phyloP scores from a whole-genome alignment of 768 basidiomycete species.

The Boletus coccyginus region DNA sequence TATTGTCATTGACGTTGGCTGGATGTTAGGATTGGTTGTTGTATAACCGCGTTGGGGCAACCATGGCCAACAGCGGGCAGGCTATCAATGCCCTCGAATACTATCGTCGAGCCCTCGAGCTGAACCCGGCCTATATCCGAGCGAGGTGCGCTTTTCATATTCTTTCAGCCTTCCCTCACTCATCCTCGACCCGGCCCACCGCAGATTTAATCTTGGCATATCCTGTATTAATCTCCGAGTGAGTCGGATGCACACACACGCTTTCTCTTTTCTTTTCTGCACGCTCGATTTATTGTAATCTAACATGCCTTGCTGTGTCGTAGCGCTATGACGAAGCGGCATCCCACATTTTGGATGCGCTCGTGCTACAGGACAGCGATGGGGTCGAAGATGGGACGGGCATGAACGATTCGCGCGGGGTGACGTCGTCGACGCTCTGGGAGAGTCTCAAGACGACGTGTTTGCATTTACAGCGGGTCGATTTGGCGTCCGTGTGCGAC shows the following conservation, averaged over 20 bases:
- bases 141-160: conserved; percentile 54
- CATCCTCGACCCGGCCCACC: not conserved
- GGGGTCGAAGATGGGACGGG: conserved; percentile 48
- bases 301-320: not conserved
- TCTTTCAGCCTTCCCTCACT: not conserved
- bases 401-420: conserved; percentile 56
- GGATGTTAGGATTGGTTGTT: conserved; percentile 77
- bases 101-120: conserved; percentile 80
- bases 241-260: conserved; percentile 18
- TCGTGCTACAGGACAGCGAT: conserved; percentile 86
- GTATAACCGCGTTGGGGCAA: conserved; percentile 93
- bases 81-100: conserved; percentile 82
- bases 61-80: conserved; percentile 84
- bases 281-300: not conserved
- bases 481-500: conserved; percentile 75
- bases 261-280: conserved; percentile 1
- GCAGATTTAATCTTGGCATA: conserved; percentile 92
- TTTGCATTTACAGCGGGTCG: conserved; percentile 73
- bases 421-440: conserved; percentile 81
- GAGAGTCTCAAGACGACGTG: conserved; percentile 83
- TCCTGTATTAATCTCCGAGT: conserved; percentile 87
- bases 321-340: conserved; percentile 87
- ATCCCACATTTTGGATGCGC: conserved; percentile 82
- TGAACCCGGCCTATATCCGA: conserved; percentile 88
- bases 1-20: not conserved